Base-by-base conservation (phyloP, 768 basidiomycete genomes). In the Boletus reticulatus region DNA sequence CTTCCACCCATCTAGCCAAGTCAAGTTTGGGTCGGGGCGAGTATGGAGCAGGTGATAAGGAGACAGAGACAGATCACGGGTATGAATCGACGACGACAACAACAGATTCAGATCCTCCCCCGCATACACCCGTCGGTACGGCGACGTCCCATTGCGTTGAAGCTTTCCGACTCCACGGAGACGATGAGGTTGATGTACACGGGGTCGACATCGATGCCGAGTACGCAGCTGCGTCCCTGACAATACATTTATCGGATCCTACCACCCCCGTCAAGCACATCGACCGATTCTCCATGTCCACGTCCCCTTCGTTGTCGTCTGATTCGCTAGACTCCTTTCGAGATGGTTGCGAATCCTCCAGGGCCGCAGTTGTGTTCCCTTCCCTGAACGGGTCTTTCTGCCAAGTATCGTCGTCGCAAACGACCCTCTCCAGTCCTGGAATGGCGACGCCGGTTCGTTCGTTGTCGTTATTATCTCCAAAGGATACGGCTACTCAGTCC, bases 11-110 rank as follows among this genome's bases (percentile, higher is more conserved):
- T 27, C 42, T 24, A 13, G 22, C 32, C 57, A 50, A 46, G 7
- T 27, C 63, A 10, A 19, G 27, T 22, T 32, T 55, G 27, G 53
- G 32, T 44, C 52, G 22, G 32, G 55, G 54, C 44, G 57, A 46
- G 48, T 43, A 48, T 20, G 32, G 47, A 13, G 11, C 17, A n/a
- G 54, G 45, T 22, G 67, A 68, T 4, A 63, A 54, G 46, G 66
- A 68, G 31, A 53, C 55, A 0, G 61, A 67, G 56, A 65, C 52
- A 1, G 66, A 67, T 38, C 62, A 66, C 37, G 66, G 56, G 20
- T 68, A 68, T 11, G 66, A 67, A 36, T 67, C 66, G 6, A 55
- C 64, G 10, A 67, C 66, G 19, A 68, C 66, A 1, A 69, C 59
- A 3, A 67, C 66, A 9, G 64, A 67, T 49, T 67, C 66, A 6